Evolutionary conservation across 1,139 yeast species (phyloP).

Genomic region (Lodderomyces elongisporus): DNA sequence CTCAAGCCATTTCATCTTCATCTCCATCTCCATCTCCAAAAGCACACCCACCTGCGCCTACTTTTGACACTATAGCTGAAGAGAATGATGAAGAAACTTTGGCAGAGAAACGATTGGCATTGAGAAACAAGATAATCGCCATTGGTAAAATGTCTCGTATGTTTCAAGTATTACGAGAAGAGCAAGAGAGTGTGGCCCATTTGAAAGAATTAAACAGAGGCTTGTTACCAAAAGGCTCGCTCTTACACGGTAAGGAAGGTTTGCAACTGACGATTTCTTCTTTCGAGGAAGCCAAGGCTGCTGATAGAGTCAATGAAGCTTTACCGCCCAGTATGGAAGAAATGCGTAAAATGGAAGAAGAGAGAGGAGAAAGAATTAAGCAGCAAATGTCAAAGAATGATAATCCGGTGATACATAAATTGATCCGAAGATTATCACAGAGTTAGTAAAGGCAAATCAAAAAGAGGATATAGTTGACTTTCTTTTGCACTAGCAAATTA

Average conservation of each 20-base stretch:
- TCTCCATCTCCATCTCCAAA: conserved; percentile 8
- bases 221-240: conserved; percentile 78
- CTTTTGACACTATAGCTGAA: conserved; percentile 6
- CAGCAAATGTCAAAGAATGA: conserved; percentile 39
- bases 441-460: neutral
- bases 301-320: conserved; percentile 81
- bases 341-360: conserved; percentile 40
- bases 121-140: conserved; percentile 87
- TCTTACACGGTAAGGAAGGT: conserved; percentile 79
- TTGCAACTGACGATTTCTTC: conserved; percentile 62
- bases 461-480: no score
- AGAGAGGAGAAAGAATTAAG: conserved; percentile 35
- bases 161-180: conserved; percentile 87
- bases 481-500: no score
- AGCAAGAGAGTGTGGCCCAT: conserved; percentile 81
- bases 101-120: conserved; percentile 52
- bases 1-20: conserved; percentile 4
- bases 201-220: conserved; percentile 66
- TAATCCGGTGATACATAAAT: conserved; percentile 36
- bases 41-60: conserved; percentile 9
- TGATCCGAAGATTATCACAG: conserved; percentile 38
- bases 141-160: conserved; percentile 92
- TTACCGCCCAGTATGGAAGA: conserved; percentile 80
- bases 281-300: conserved; percentile 80
- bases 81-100: conserved; percentile 18